Evolutionary conservation across 2,329 filamentous ascomycete species (phyloP).

Genomic region (Orbilia blumenaviensis): DNA sequence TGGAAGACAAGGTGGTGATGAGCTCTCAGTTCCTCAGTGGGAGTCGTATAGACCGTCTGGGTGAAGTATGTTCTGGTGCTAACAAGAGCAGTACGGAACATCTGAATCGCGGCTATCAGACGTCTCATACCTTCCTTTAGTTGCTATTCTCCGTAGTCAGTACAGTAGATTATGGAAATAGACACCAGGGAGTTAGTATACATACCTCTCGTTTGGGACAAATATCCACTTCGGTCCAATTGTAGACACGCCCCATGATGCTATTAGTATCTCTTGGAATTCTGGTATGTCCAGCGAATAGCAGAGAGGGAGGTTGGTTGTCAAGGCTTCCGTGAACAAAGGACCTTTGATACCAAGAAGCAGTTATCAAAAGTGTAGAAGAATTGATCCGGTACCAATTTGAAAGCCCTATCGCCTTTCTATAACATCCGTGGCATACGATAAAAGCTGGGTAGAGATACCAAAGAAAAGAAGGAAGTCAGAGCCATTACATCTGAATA

Average conservation of each 20-base stretch:
- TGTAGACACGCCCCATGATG: constrained; percentile 22
- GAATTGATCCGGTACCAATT: no score
- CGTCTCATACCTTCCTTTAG: constrained; percentile 34
- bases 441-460: no score
- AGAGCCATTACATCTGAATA: background rate
- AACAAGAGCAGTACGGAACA: constrained; percentile 24
- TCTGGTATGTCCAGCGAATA: no score
- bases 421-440: no score
- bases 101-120: constrained; percentile 28
- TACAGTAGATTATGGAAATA: background rate
- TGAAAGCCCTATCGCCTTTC: no score
- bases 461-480: background rate
- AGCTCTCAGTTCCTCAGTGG: background rate
- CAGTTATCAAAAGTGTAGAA: no score
- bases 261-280: background rate
- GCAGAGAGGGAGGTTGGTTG: no score
- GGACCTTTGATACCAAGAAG: no score
- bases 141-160: constrained; percentile 2
- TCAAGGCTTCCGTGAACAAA: no score
- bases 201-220: constrained; percentile 24
- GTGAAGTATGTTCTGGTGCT: constrained; percentile 24
- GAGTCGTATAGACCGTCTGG: constrained; percentile 32
- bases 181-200: background rate
- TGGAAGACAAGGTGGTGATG: constrained; percentile 42
- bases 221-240: background rate